A percentile compares a stretch with the other conserved stretches of the same genome.
These are phyloP conservation scores for Vitis hybrid DNA, from an alignment of 177 flowering plant genomes.

Conservation along the genomic window DNA sequence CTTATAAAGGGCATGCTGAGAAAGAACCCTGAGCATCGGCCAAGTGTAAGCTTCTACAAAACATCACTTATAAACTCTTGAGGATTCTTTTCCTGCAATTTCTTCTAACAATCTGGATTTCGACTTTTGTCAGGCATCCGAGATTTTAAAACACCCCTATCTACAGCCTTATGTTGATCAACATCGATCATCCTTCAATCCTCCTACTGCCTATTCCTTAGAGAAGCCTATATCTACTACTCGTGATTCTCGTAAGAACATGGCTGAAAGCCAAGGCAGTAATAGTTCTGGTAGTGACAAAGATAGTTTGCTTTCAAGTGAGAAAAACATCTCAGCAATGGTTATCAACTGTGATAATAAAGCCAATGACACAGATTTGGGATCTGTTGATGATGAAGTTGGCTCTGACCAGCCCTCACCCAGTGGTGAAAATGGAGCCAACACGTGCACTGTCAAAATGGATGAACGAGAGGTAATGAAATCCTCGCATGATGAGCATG, in stretches of 20 bases:
- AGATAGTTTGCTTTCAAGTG: slow-evolving; percentile 70
- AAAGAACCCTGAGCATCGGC: slow-evolving; percentile 96
- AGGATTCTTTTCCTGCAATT: neutral
- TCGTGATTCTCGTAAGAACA: slow-evolving; percentile 46
- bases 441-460: slow-evolving; percentile 20
- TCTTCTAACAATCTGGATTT: slow-evolving; percentile 13
- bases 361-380: slow-evolving; percentile 50
- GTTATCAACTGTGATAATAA: slow-evolving; percentile 42
- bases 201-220: slow-evolving; percentile 38
- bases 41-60: slow-evolving; percentile 55
- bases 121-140: slow-evolving; percentile 68
- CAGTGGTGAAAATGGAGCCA: slow-evolving; percentile 23
- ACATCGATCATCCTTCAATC: slow-evolving; percentile 48
- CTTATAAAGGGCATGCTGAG: slow-evolving; percentile 95
- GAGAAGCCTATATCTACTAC: slow-evolving; percentile 45
- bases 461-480: slow-evolving; percentile 38
- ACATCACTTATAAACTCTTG: neutral
- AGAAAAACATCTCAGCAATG: slow-evolving; percentile 35
- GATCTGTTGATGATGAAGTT: slow-evolving; percentile 49
- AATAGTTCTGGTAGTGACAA: slow-evolving; percentile 79
- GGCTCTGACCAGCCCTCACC: slow-evolving; percentile 33
- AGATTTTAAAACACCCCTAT: slow-evolving; percentile 84
- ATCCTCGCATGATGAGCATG: slow-evolving; percentile 33
- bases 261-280: slow-evolving; percentile 84
- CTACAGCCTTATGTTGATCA: slow-evolving; percentile 86